Evolutionary conservation across 2,329 filamentous ascomycete genomes (phyloP), one percentile per base, ranked within the genome.

Genomic region (Fusarium virguliforme): DNA sequence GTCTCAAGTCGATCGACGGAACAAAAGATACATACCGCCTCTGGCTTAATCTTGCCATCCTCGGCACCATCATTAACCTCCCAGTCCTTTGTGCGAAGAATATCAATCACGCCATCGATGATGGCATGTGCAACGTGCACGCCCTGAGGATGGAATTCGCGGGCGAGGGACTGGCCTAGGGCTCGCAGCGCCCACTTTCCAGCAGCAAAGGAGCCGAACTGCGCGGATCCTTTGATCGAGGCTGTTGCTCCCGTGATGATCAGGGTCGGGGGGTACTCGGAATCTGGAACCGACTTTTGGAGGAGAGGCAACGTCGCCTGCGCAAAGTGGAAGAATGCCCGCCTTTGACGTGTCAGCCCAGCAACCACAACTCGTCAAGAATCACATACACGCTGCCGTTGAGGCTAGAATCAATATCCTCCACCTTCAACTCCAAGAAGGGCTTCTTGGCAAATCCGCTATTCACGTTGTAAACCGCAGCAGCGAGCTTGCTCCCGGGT

Each of bases 181-280:
- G 91, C 93, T 34, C 94, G 86, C 73, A 92, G 83, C 4, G 93
- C 94, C 78, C 94, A 97, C 79, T 97, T 97, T 30, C 91, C 92
- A 3, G 90, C 88, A 0, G 94, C 91, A 76, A 97, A 97, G 8
- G 87, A 83, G 1, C 89, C 84, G 79, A 94, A 92, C 12, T 84
- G 83, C 1, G 93, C 90, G 10, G 89, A 91, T 4, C 92, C 92
- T 75, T 91, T 92, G 18, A 95, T 73, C 0, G 91, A 93, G 0
- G 94, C 94, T 0, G 94, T 97, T 0, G 94, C 94, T 34, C 94
- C 94, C 0, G 94, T 97, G 81, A 97, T 92, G 75, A 97, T 91
- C 22, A 97, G 84, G 0, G 92, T 91, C 0, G 94, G 94, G 5
- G 94, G 93, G 76, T 94, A 81, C 2, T 75, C 84, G 0, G 87